Base-by-base conservation (phyloP, 352 stramenopile genomes). In the Globisporangium canariense region DNA sequence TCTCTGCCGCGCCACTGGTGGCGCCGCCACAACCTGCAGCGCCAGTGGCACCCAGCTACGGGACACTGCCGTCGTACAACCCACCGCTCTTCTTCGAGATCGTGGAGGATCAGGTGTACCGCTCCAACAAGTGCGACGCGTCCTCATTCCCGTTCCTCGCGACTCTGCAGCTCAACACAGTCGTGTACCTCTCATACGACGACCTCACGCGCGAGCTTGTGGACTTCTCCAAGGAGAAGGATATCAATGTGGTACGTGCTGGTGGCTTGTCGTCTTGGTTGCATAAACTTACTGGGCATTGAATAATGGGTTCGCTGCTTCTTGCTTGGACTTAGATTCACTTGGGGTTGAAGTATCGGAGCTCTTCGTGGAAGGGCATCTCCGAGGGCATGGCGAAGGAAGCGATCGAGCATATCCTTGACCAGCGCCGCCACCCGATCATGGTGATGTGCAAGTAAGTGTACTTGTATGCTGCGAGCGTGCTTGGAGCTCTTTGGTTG, bases 381-480 rank as follows among this genome's bases (percentile, higher is more conserved):
- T 86, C 83, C 10, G 87, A 95, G 53, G 82, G 85, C 38, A 91
- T 95, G 80, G 82, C 85, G 28, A 95, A 95, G 61, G 87, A 95
- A 40, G 79, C 87, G 8, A 91, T 95, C 45, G 83, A 95, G 77
- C 83, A 72, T 67, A 92, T 95, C 18, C 67, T 95, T 32, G 85
- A 95, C 67, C 75, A 91, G 66, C 78, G 81, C 32, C 77, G 79
- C 13, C 83, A 94, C 51, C 87, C 87, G 18, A 83, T 95, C 67
- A 73, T 95, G 64, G 75, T 95, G 70, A 93, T 93, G 81, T 95
- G 87, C 87, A 94, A 95, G 86, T 95, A 75, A 4, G 77, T 69
- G 77, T 69, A n/a, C 7, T 49, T 2, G 40, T 46, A 46, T 46
- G 25, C 25, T 28, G 25, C 25, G 25, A 28, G 25, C 25, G 25